Evolutionary conservation across 441 rosid genomes (phyloP).

Genomic region (Syzygium malaccense): DNA sequence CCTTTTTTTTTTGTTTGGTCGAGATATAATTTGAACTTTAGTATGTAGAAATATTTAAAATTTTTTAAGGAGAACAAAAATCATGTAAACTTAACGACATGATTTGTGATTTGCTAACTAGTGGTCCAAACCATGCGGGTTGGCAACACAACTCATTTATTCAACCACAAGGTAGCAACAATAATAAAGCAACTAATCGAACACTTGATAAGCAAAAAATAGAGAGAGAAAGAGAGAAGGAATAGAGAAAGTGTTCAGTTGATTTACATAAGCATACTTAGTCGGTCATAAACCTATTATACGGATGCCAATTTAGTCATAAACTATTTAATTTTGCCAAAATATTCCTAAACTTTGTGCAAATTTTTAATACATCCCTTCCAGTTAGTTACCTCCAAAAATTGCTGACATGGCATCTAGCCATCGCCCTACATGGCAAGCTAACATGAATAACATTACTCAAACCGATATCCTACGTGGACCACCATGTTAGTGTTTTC

Average conservation of each 20-base stretch:
- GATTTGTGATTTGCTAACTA: not conserved
- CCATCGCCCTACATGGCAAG: not conserved
- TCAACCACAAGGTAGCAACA: not conserved
- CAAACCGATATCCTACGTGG: rapidly evolving
- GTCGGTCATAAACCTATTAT: not conserved
- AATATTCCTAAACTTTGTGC: not conserved
- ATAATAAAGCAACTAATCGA: not conserved
- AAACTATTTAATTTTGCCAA: not conserved
- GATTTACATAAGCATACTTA: not conserved
- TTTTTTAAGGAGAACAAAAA: not conserved
- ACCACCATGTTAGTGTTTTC: not conserved
- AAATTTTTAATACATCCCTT: not conserved
- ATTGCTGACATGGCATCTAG: not conserved
- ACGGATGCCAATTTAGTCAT: not conserved
- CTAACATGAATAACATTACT: too few species aligned
- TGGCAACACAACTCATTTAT: not conserved
- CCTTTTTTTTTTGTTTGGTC: too few species aligned
- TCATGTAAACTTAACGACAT: not conserved
- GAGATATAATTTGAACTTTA: not conserved
- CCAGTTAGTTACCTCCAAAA: too few species aligned
- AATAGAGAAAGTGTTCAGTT: too few species aligned
- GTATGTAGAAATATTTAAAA: not conserved
- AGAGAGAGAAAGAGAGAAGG: not conserved
- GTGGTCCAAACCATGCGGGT: not conserved
- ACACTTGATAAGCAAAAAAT: too few species aligned